Evolutionary conservation across 805 yeast species (phyloP).

Genomic region (Dipodascopsis uninucleata): DNA sequence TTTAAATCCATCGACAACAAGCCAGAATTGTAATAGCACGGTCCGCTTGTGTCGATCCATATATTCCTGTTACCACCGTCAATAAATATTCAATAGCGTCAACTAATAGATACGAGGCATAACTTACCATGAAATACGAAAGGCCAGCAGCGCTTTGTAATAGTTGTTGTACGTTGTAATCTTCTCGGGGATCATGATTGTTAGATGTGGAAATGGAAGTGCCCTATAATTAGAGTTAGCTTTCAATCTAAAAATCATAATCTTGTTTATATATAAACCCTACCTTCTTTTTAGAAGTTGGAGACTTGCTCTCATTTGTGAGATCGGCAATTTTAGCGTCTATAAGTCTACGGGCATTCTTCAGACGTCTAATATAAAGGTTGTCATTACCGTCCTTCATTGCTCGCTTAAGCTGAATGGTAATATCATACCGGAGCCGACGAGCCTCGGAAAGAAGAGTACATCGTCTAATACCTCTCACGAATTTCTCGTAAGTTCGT

Average conservation of each 20-base stretch:
- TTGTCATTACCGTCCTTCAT: conserved; percentile 35
- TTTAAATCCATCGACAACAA: conserved; percentile 60
- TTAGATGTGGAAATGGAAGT: conserved; percentile 1
- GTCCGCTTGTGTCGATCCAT: conserved; percentile 51
- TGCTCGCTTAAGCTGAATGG: conserved; percentile 47
- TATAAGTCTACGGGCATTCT: conserved; percentile 34
- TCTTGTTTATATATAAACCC: not conserved
- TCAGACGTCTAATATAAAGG: conserved; percentile 31
- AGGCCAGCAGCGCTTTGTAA: conserved; percentile 48
- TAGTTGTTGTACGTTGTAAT: conserved; percentile 42
- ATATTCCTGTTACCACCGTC: conserved; percentile 40
- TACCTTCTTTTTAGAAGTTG: conserved; percentile 8
- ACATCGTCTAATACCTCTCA: conserved; percentile 38
- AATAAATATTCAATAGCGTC: not conserved
- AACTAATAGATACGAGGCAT: not conserved
- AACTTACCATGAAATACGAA: conserved; percentile 44
- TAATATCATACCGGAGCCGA: conserved; percentile 47
- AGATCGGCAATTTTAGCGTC: conserved; percentile 35
- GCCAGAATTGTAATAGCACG: conserved; percentile 58
- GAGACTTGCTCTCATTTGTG: conserved; percentile 22
- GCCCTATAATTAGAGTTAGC: conserved; percentile 9
- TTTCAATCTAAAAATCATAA: not conserved
- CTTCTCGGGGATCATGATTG: conserved; percentile 31
- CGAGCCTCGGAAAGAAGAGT: conserved; percentile 44
- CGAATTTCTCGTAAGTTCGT: conserved; percentile 42